Percentiles rank a stretch among this genome's conserved stretches.
Conservation (phyloP, 345 rosid species). For the Hibiscus trionum region DNA sequence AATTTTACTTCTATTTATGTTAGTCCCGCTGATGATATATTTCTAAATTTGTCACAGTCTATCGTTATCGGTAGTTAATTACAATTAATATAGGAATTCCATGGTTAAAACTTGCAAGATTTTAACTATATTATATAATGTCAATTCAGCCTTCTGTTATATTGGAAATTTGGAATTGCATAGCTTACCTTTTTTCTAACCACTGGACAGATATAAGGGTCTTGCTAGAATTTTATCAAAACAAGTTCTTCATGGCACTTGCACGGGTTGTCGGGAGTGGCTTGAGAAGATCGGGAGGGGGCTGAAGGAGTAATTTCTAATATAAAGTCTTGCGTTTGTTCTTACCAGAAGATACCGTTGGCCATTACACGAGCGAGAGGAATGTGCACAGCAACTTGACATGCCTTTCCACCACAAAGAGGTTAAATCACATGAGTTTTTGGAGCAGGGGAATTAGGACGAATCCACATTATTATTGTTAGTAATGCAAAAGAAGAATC, state of each 20-base stretch:
- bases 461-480: conserved; percentile 28
- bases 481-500: too few relatives aligned
- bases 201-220: conserved; percentile 15
- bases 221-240: conserved; percentile 12
- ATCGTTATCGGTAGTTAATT: too few relatives aligned
- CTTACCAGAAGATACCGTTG: conserved; percentile 21
- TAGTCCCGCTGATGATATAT: too few relatives aligned
- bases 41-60: too few relatives aligned
- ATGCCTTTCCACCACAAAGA: conserved; percentile 15
- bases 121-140: too few relatives aligned
- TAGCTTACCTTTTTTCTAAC: conserved; percentile 9
- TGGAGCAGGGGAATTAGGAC: conserved; percentile 48
- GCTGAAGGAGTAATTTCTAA: too few relatives aligned
- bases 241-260: conserved; percentile 43
- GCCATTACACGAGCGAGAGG: conserved; percentile 18
- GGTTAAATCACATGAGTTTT: conserved; percentile 12
- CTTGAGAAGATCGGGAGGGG: conserved; percentile 37
- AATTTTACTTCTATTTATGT: too few relatives aligned
- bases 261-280: conserved; percentile 40
- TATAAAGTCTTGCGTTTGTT: too few relatives aligned
- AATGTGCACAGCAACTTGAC: conserved; percentile 15
- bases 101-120: too few relatives aligned
- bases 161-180: not conserved
- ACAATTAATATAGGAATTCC: too few relatives aligned
- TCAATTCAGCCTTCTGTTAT: conserved; percentile 3